phyloP scores from a whole-genome alignment of 805 yeast genomes.

The Lipomyces mesembrius region DNA sequence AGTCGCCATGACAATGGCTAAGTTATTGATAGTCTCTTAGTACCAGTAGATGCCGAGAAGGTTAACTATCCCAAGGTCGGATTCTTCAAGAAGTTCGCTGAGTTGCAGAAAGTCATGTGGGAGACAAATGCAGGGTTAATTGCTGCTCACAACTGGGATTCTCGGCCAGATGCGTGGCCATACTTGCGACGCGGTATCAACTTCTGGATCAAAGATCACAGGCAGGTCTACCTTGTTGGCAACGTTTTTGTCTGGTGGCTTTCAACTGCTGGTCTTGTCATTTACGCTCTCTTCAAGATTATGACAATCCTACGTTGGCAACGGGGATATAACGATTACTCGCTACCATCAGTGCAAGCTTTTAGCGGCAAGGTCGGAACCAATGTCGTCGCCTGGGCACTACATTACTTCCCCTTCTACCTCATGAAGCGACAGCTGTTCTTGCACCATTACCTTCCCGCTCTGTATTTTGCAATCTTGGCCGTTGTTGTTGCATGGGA shows the following conservation, averaged over 20 bases:
- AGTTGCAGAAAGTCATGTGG: constrained; percentile 63
- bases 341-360: constrained; percentile 40
- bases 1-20: neutral
- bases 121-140: constrained; percentile 54
- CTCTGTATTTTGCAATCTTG: constrained; percentile 83
- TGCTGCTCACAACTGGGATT: constrained; percentile 55
- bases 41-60: constrained; percentile 43
- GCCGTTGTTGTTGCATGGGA: constrained; percentile 67
- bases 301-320: constrained; percentile 48
- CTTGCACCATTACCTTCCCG: constrained; percentile 91
- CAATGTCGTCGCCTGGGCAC: constrained; percentile 71
- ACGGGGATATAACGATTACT: constrained; percentile 46
- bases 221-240: constrained; percentile 64
- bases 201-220: constrained; percentile 55
- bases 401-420: constrained; percentile 90
- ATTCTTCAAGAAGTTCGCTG: constrained; percentile 58
- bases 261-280: constrained; percentile 46
- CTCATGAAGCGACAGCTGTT: constrained; percentile 92
- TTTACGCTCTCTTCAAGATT: constrained; percentile 41
- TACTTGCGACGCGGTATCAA: constrained; percentile 61
- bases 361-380: constrained; percentile 50
- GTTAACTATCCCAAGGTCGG: constrained; percentile 47
- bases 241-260: constrained; percentile 63
- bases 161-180: constrained; percentile 70
- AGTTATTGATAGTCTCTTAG: neutral